Percentiles rank a stretch among this genome's conserved stretches.
These are phyloP conservation scores for Lecanicillium sp. DNA, from an alignment of 2,329 filamentous ascomycete genomes.

Conservation along the genomic window DNA sequence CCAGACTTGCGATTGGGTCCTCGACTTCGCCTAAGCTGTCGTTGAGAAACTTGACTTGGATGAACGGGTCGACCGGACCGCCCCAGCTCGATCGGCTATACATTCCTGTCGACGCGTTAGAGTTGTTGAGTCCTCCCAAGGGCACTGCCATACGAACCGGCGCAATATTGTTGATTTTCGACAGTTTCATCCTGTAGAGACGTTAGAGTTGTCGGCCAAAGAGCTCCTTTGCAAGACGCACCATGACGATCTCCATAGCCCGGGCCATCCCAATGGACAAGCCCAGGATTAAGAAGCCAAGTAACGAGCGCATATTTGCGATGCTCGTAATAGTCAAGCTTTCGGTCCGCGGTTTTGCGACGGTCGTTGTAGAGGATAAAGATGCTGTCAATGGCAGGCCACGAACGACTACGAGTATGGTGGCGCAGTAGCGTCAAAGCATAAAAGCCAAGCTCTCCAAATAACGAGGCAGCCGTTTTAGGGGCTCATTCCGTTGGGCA, in stretches of 20 bases:
- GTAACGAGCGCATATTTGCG: slow-evolving; percentile 45
- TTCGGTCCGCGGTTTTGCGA: too few species aligned
- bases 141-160: slow-evolving; percentile 32
- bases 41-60: slow-evolving; percentile 69
- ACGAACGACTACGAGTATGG: background rate
- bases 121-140: background rate
- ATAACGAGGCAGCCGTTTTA: too few species aligned
- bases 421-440: slow-evolving; percentile 3
- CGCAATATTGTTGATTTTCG: slow-evolving; percentile 73
- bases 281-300: slow-evolving; percentile 41
- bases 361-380: too few species aligned
- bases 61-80: slow-evolving; percentile 80
- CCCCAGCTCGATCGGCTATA: slow-evolving; percentile 87
- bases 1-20: slow-evolving; percentile 71
- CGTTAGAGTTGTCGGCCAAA: slow-evolving; percentile 9
- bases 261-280: slow-evolving; percentile 44
- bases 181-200: slow-evolving; percentile 60
- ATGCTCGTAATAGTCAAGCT: too few species aligned
- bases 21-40: slow-evolving; percentile 45
- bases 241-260: slow-evolving; percentile 51
- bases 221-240: slow-evolving; percentile 22
- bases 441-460: slow-evolving; percentile 2
- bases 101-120: slow-evolving; percentile 57
- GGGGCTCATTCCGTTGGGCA: too few species aligned
- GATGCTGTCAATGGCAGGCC: too few species aligned